These are phyloP conservation scores for Aspergillus indologenus DNA, from an alignment of 495 filamentous ascomycete genomes.

Conservation along the genomic window DNA sequence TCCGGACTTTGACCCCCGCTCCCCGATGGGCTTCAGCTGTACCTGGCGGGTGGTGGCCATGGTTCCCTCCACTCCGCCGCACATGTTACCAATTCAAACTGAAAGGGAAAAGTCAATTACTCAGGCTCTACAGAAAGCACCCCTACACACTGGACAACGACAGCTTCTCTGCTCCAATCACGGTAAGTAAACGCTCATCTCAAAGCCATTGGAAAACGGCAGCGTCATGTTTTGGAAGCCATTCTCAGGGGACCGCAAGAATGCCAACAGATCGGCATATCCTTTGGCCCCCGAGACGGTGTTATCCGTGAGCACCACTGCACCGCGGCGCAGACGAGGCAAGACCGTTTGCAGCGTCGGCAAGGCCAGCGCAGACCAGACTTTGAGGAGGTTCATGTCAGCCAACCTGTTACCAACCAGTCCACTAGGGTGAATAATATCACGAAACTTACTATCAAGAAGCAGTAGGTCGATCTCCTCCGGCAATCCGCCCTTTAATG, in stretches of 20 bases:
- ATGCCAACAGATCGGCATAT: slow-evolving; percentile 39
- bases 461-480: slow-evolving; percentile 51
- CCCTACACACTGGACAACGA: too few relatives aligned
- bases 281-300: slow-evolving; percentile 27
- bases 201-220: slow-evolving; percentile 14
- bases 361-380: slow-evolving; percentile 50
- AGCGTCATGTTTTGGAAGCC: slow-evolving; percentile 15
- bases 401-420: too few relatives aligned
- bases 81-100: too few relatives aligned
- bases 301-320: slow-evolving; percentile 50
- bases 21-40: too few relatives aligned
- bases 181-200: slow-evolving; percentile 15
- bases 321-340: slow-evolving; percentile 42
- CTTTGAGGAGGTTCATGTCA: slow-evolving; percentile 24
- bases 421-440: too few relatives aligned
- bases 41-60: too few relatives aligned
- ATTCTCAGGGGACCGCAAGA: slow-evolving; percentile 18
- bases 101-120: too few relatives aligned
- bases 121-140: too few relatives aligned
- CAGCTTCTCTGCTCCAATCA: too few relatives aligned
- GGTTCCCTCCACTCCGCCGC: too few relatives aligned
- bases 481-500: slow-evolving; percentile 30
- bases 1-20: too few relatives aligned
- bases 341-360: slow-evolving; percentile 46
- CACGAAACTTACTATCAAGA: slow-evolving; percentile 53